Base-by-base conservation (phyloP, 1,284 basidiomycete genomes). In the Melanopsichium pennsylvanicum region DNA sequence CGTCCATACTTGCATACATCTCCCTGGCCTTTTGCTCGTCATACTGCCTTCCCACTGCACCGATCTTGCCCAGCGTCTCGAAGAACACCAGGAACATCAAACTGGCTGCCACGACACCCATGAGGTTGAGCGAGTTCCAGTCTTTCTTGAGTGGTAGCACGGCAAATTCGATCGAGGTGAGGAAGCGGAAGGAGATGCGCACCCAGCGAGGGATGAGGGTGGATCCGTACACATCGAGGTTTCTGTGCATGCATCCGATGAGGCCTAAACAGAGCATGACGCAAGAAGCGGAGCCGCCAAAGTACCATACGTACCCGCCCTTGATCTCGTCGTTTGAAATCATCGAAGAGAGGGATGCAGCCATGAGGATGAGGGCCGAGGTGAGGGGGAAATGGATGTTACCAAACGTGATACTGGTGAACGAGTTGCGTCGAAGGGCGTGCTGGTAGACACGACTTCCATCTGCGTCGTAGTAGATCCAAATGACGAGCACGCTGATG, bases 51-150 rank as follows among this genome's bases (percentile, higher is more conserved):
- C 77, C 76, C 2, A 76, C 66, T 1, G 76, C 72, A 2, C 77
- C 79, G 13, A 80, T 31, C 49, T 81, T 81, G 15, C 79, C 70
- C 10, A 77, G 19, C 2, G 77, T 81, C 51, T 81, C 79, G 29
- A 75, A 68, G 8, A 55, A 27, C 21, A 81, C 79, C 3, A 74
- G 40, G 5, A 57, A 31, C 5, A 56, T 44, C 2, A 81, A 58
- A 10, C 76, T 50, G 10, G 34, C 64, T 0, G 68, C 54, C 19
- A 69, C 46, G 15, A 63, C 41, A 16, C 59, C 74, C 40, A 80
- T 49, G 31, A 77, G 54, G 18, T 47, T 52, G 4, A 74, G 40
- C 10, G 58, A 60, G 21, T 40, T 45, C 75, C 75, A 78, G 12
- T 67, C 48, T 2, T 31, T 31, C 42, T 71, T 72, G 0, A 78